Evolutionary conservation across 345 rosid species (phyloP).

Genomic region (Populus nigra): DNA sequence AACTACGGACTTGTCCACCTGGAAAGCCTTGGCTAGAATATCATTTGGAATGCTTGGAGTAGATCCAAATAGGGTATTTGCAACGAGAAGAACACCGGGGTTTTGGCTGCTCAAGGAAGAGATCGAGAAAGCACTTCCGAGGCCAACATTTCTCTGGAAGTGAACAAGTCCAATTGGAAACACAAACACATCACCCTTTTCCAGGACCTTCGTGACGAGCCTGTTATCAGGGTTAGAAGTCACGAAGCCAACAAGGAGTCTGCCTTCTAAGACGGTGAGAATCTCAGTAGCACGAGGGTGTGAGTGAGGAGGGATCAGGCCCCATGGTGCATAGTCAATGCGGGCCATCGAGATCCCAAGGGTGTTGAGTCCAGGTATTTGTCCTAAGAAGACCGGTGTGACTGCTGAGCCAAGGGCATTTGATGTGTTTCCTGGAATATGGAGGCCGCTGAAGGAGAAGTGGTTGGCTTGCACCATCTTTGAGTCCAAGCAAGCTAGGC

Average conservation of each 20-base stretch:
- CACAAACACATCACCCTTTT: constrained; percentile 27
- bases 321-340: too few relatives aligned
- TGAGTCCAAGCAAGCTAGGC: too few relatives aligned
- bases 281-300: background rate
- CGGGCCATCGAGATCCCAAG: background rate
- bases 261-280: constrained; percentile 27
- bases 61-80: constrained; percentile 29
- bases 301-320: too few relatives aligned
- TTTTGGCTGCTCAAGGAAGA: constrained; percentile 28
- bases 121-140: constrained; percentile 4
- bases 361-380: too few relatives aligned
- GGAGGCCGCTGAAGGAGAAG: too few relatives aligned
- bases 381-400: too few relatives aligned
- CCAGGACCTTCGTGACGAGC: constrained; percentile 21
- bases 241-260: constrained; percentile 20
- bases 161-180: constrained; percentile 27
- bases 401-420: too few relatives aligned
- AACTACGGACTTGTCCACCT: constrained; percentile 18
- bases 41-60: constrained; percentile 15
- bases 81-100: constrained; percentile 20
- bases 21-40: constrained; percentile 31
- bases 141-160: constrained; percentile 24
- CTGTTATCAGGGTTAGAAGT: constrained; percentile 28
- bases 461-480: too few relatives aligned
- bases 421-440: too few relatives aligned